phyloP scores from a whole-genome alignment of 2,329 filamentous ascomycete genomes.

The Colletotrichum higginsianum region DNA sequence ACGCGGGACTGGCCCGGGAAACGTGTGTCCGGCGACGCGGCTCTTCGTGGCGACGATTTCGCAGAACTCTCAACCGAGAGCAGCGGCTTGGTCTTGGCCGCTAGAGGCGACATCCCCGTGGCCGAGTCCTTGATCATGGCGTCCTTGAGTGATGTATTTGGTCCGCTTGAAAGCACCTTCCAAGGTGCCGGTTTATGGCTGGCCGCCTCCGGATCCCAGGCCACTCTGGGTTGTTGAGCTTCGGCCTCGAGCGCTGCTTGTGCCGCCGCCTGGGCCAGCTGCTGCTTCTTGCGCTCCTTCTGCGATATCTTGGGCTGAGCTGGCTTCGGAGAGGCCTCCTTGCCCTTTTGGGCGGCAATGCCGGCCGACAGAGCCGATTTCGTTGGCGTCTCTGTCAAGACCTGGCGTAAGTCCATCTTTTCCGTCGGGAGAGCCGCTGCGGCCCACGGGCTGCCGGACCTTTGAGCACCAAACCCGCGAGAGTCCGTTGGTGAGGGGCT shows the following conservation, averaged over 20 bases:
- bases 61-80: constrained; percentile 59
- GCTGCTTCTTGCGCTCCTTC: constrained; percentile 89
- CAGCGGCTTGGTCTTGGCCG: constrained; percentile 57
- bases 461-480: constrained; percentile 14
- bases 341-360: constrained; percentile 65
- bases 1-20: constrained; percentile 71
- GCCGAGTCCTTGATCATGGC: constrained; percentile 55
- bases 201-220: constrained; percentile 61
- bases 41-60: constrained; percentile 60
- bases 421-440: constrained; percentile 66
- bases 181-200: constrained; percentile 71
- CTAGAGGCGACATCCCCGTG: constrained; percentile 45
- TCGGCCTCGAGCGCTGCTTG: constrained; percentile 58
- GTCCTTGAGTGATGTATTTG: constrained; percentile 67
- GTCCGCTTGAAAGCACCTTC: constrained; percentile 70
- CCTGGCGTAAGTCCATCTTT: constrained; percentile 82
- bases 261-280: constrained; percentile 73
- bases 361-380: constrained; percentile 69
- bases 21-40: constrained; percentile 74
- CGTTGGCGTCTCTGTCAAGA: constrained; percentile 75
- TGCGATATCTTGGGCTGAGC: constrained; percentile 81
- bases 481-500: constrained; percentile 35
- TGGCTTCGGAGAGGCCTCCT: constrained; percentile 55
- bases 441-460: constrained; percentile 64
- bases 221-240: constrained; percentile 53